Percentiles rank a stretch among this genome's conserved stretches.
Conservation (phyloP, 306 rosid species). For the Prunus fruticosa region DNA sequence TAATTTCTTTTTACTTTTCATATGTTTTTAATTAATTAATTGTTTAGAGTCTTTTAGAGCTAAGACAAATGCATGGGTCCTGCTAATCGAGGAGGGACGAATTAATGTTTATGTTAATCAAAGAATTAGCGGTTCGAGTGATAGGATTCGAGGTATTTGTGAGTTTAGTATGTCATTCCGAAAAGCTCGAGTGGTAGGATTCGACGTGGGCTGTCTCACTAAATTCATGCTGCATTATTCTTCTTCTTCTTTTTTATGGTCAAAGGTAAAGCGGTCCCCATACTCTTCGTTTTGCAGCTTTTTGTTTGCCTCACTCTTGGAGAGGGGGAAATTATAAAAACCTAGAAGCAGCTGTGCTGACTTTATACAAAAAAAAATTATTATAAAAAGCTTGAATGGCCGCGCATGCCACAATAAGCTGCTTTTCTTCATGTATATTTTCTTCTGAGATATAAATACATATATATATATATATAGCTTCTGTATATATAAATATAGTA, state of each 20-base stretch:
- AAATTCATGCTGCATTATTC: not conserved
- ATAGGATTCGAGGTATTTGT: fast-evolving
- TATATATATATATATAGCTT: not conserved
- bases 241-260: constrained; percentile 21
- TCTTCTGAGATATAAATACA: not conserved
- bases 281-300: constrained; percentile 16
- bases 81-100: too few relatives aligned
- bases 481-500: too few relatives aligned
- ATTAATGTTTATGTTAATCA: too few relatives aligned
- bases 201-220: constrained; percentile 23
- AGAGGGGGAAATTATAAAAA: not conserved
- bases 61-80: too few relatives aligned
- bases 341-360: not conserved
- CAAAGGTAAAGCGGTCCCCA: constrained; percentile 33
- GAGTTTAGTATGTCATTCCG: too few relatives aligned
- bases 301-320: constrained; percentile 28
- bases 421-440: not conserved
- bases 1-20: too few relatives aligned
- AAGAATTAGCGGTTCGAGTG: too few relatives aligned
- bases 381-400: not conserved
- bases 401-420: not conserved
- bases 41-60: too few relatives aligned
- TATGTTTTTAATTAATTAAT: too few relatives aligned
- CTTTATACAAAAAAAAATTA: not conserved
- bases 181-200: fast-evolving